Conservation (phyloP, 495 filamentous ascomycete genomes). For the Neurospora cerealis region DNA sequence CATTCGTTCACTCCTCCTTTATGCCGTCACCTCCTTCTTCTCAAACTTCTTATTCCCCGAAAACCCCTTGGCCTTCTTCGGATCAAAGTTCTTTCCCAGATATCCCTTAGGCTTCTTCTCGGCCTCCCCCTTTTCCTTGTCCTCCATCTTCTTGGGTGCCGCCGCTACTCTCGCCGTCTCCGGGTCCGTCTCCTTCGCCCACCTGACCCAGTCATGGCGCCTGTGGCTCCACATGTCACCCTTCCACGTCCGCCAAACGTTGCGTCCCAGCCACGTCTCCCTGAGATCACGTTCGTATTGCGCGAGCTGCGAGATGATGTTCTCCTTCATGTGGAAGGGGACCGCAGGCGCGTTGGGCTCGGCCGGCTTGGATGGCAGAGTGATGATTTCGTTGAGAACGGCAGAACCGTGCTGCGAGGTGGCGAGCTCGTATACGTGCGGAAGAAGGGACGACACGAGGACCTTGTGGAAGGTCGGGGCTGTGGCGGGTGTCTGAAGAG, state of each 20-base stretch:
- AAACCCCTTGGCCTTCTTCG: neutral
- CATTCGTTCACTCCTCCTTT: neutral
- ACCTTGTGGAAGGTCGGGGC: constrained; percentile 44
- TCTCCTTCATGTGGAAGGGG: constrained; percentile 45
- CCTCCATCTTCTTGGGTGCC: constrained; percentile 9
- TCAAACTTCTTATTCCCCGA: neutral
- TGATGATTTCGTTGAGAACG: constrained; percentile 69
- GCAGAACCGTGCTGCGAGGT: constrained; percentile 63
- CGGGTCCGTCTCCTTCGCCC: constrained; percentile 47
- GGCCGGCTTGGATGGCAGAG: constrained; percentile 38
- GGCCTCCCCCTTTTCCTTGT: constrained; percentile 4
- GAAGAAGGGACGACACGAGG: constrained; percentile 36
- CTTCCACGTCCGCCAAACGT: constrained; percentile 85
- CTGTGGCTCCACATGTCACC: constrained; percentile 67
- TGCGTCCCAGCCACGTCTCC: constrained; percentile 64
- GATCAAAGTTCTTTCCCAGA: neutral
- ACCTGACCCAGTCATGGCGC: constrained; percentile 58
- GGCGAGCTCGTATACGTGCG: constrained; percentile 53
- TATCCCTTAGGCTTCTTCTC: neutral
- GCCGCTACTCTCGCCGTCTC: constrained; percentile 18
- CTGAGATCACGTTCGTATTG: constrained; percentile 53
- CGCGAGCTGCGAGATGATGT: constrained; percentile 34
- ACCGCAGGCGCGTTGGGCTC: constrained; percentile 24
- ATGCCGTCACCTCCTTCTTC: neutral
- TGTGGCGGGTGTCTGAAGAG: constrained; percentile 49